phyloP scores from a whole-genome alignment of 2,329 filamentous ascomycete genomes.

The Aspergillus glaucus region DNA sequence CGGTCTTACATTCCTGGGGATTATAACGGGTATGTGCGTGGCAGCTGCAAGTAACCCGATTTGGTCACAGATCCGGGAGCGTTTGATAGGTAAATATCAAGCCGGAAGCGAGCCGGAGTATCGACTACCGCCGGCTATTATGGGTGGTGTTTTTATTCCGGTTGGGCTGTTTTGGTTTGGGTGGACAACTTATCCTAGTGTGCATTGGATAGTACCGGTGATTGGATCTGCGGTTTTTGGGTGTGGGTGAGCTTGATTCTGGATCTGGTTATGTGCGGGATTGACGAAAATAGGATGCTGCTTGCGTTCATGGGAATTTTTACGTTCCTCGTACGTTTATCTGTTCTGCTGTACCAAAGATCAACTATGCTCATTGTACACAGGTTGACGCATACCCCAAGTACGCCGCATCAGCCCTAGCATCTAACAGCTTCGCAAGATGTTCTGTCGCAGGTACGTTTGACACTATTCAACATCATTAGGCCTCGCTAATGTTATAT shows the following conservation, averaged over 20 bases:
- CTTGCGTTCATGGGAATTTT: neutral
- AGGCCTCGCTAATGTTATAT: neutral
- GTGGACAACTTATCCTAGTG: constrained; percentile 64
- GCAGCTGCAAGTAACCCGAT: constrained; percentile 29
- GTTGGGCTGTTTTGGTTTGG: constrained; percentile 78
- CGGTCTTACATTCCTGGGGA: constrained; percentile 63
- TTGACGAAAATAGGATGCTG: neutral
- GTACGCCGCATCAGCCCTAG: neutral
- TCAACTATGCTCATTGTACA: neutral
- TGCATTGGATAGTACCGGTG: constrained; percentile 69
- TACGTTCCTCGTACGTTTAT: neutral
- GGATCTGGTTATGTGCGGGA: neutral
- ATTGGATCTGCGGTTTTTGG: constrained; percentile 66
- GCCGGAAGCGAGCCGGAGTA: constrained; percentile 68
- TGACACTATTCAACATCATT: too few relatives aligned
- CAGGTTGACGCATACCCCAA: neutral
- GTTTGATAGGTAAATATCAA: constrained; percentile 25
- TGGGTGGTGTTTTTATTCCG: constrained; percentile 66
- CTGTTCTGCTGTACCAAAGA: neutral
- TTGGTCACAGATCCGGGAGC: constrained; percentile 31
- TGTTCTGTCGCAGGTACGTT: neutral
- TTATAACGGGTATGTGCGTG: constrained; percentile 35
- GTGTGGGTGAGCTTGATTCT: constrained; percentile 47
- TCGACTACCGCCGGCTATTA: constrained; percentile 64
- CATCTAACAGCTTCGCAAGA: neutral